phyloP scores from a whole-genome alignment of 495 filamentous ascomycete species.

The Penicillium herquei region DNA sequence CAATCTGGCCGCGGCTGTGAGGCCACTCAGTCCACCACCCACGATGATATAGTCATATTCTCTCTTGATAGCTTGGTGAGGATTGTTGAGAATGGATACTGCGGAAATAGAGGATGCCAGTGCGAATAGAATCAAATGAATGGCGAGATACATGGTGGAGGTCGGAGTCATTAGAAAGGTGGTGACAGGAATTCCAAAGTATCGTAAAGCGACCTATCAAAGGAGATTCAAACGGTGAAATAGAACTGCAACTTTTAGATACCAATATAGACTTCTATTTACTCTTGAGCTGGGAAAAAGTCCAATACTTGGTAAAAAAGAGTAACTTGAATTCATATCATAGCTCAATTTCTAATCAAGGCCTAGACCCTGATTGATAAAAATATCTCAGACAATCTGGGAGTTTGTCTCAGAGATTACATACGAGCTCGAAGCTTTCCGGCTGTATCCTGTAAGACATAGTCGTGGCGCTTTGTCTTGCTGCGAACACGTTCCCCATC shows the following conservation, averaged over 20 bases:
- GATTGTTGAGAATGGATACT: neutral
- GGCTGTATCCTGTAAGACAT: conserved; percentile 19
- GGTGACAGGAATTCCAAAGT: too few species aligned
- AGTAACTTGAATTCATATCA: neutral
- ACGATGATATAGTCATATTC: conserved; percentile 23
- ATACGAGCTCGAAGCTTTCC: conserved; percentile 21
- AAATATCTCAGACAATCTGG: neutral
- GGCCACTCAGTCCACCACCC: conserved; percentile 40
- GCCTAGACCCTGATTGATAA: too few species aligned
- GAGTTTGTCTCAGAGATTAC: neutral
- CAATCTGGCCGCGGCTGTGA: conserved; percentile 42
- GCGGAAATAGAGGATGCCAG: neutral
- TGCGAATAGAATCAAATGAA: neutral
- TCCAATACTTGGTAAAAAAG: neutral
- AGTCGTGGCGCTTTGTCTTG: conserved; percentile 22
- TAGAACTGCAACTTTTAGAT: too few species aligned
- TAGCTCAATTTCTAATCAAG: neutral
- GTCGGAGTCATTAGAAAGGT: neutral
- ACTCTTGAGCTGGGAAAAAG: too few species aligned
- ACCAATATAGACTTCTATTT: too few species aligned
- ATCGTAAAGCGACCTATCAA: too few species aligned
- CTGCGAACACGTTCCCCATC: conserved; percentile 28
- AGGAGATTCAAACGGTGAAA: too few species aligned
- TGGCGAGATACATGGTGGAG: neutral
- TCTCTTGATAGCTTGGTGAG: neutral